phyloP scores from a whole-genome alignment of 2,329 filamentous ascomycete species.

The Chrysosporium queenslandicum region DNA sequence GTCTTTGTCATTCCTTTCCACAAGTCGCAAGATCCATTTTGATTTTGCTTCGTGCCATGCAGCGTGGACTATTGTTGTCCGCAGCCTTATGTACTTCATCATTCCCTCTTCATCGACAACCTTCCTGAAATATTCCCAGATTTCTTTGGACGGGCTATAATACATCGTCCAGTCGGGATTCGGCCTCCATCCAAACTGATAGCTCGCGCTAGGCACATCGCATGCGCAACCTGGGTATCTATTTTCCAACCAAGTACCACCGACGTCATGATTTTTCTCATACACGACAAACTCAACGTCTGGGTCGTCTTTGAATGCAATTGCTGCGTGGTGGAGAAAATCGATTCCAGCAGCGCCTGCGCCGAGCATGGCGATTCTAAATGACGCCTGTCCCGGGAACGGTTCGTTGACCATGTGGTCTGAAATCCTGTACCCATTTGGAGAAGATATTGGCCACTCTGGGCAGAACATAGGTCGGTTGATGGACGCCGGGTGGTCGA shows the following conservation, averaged over 20 bases:
- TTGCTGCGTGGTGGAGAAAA: conserved; percentile 17
- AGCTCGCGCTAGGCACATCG: conserved; percentile 60
- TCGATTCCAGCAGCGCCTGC: conserved; percentile 19
- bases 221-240: conserved; percentile 56
- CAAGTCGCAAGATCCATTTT: conserved; percentile 28
- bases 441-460: conserved; percentile 13
- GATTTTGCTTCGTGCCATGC: conserved; percentile 43
- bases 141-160: conserved; percentile 58
- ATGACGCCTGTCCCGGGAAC: conserved; percentile 10
- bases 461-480: conserved; percentile 14
- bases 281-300: conserved; percentile 21
- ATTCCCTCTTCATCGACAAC: conserved; percentile 56
- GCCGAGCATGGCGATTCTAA: conserved; percentile 19
- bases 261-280: conserved; percentile 30
- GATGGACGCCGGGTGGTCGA: conserved; percentile 15
- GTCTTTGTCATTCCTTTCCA: conserved; percentile 16
- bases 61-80: conserved; percentile 47
- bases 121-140: conserved; percentile 55
- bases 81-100: conserved; percentile 48
- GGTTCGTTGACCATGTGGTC: conserved; percentile 18
- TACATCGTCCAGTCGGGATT: conserved; percentile 60
- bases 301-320: conserved; percentile 13
- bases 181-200: conserved; percentile 57
- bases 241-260: conserved; percentile 32
- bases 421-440: conserved; percentile 14